Evolutionary conservation across 2,329 filamentous ascomycete genomes (phyloP), one percentile per base, ranked within the genome.

Genomic region (Sclerotinia borealis): DNA sequence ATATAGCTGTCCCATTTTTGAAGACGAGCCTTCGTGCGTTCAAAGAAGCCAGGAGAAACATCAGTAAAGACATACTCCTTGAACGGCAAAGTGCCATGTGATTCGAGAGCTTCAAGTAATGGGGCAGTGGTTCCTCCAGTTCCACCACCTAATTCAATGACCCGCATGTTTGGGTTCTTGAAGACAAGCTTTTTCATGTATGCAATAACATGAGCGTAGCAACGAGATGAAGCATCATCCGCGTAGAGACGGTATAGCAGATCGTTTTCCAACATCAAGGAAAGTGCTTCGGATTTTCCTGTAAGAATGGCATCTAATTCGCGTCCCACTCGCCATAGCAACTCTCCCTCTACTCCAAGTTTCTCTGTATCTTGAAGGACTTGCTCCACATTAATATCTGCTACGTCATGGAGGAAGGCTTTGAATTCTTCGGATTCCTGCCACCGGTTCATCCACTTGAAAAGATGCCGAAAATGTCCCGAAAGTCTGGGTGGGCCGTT

Each of bases 81-180:
- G 22, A 37, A 27, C 7, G 25, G 34, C 25, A 31, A 17, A 45
- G 15, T 27, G 8, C 25, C 29, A n/a, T n/a, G 19, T 17, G 19
- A 13, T 19, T 41, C 13, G 7, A 60, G 31, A 22, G 58, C 27
- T n/a, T 39, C 15, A 10, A 60, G 17, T n/a, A 50, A 22, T 17
- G 43, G 58, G 10, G 36, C n/a, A 19, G 58, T 60, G n/a, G 58
- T 25, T 31, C 47, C 36, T 48, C 55, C 55, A 9, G 41, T 48
- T 8, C 55, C 55, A 31, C 25, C 55, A n/a, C 72, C 73, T 29
- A 74, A 64, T 50, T 75, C 72, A 1, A 75, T 66, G 65, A 76
- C 70, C 63, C 73, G 72, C 17, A 74, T 63, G 36, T 64, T 64
- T 8, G 72, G 72, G 7, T 68, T 72, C 52, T 64, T 64, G 27